Percentiles rank a stretch among this genome's conserved stretches.
Evolutionary conservation across 257 asterid species (phyloP).

Genomic region (Solanum dulcamara): DNA sequence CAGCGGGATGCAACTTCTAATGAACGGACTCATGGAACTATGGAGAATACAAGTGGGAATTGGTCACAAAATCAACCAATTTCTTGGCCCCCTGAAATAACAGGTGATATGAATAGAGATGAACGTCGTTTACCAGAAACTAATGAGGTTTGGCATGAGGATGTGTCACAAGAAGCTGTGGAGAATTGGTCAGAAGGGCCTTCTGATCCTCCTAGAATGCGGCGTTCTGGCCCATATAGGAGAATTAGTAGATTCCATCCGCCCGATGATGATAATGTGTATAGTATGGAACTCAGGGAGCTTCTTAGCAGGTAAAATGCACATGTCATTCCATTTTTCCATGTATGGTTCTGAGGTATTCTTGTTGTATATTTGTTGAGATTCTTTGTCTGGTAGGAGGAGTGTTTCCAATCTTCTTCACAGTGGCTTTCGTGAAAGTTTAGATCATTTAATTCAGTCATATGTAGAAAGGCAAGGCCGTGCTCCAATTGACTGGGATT

Average conservation of each 20-base stretch:
- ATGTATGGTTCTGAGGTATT: not conserved
- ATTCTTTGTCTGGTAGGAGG: slow-evolving; percentile 45
- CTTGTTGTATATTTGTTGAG: not conserved
- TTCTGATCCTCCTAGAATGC: slow-evolving; percentile 76
- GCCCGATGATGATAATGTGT: slow-evolving; percentile 91
- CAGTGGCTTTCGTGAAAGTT: slow-evolving; percentile 90
- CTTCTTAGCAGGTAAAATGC: slow-evolving; percentile 67
- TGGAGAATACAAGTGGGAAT: slow-evolving; percentile 28
- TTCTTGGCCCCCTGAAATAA: slow-evolving; percentile 33
- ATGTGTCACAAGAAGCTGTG: slow-evolving; percentile 51
- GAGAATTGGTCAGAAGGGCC: slow-evolving; percentile 68
- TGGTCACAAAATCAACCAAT: slow-evolving; percentile 32
- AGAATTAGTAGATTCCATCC: slow-evolving; percentile 71
- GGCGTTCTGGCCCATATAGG: slow-evolving; percentile 38
- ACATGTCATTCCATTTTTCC: not conserved
- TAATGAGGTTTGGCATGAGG: slow-evolving; percentile 43
- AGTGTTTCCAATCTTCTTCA: slow-evolving; percentile 94
- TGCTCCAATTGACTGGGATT: slow-evolving; percentile 71
- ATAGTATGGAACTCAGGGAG: slow-evolving; percentile 97
- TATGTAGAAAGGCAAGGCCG: slow-evolving; percentile 72
- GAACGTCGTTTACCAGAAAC: slow-evolving; percentile 26
- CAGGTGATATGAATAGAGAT: slow-evolving; percentile 27
- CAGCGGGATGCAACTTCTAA: slow-evolving; percentile 17
- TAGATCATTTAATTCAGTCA: slow-evolving; percentile 79
- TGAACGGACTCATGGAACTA: slow-evolving; percentile 14